phyloP scores from a whole-genome alignment of 2,329 filamentous ascomycete genomes.

The Colletotrichum sojae region DNA sequence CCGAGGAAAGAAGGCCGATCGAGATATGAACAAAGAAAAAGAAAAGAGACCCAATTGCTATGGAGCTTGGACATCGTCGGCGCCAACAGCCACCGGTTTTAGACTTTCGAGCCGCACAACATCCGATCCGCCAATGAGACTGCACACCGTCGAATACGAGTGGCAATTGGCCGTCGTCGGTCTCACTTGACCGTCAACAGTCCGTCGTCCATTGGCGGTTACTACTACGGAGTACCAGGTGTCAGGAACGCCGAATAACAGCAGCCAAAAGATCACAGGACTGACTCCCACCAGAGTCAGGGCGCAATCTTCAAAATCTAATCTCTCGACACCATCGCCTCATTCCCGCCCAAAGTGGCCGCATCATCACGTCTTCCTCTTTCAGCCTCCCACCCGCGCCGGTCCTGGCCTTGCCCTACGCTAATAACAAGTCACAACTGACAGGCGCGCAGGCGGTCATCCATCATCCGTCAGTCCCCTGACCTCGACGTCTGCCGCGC shows the following conservation, averaged over 20 bases:
- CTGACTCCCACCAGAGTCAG: not conserved
- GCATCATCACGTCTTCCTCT: conserved; percentile 11
- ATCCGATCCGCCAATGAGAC: not conserved
- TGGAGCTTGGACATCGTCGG: not conserved
- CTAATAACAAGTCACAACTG: not conserved
- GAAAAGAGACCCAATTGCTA: no score
- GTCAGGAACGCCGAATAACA: not conserved
- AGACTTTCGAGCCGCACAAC: conserved; percentile 23
- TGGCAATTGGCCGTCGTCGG: not conserved
- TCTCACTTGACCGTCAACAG: no score
- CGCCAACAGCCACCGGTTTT: conserved; percentile 28
- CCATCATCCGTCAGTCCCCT: not conserved
- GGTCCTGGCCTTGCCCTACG: no score
- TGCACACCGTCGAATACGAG: not conserved
- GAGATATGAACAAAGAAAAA: no score
- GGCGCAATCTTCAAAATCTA: not conserved
- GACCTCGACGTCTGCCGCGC: conserved; percentile 18
- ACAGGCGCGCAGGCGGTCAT: not conserved
- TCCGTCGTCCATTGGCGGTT: not conserved
- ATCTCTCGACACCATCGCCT: conserved; percentile 4
- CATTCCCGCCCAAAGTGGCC: conserved; percentile 3
- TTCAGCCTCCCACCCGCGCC: no score
- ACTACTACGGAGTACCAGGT: not conserved
- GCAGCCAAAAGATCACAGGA: not conserved
- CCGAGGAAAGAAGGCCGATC: no score